Conservation (phyloP, 2,329 filamentous ascomycete species). For the Huntiella savannae region DNA sequence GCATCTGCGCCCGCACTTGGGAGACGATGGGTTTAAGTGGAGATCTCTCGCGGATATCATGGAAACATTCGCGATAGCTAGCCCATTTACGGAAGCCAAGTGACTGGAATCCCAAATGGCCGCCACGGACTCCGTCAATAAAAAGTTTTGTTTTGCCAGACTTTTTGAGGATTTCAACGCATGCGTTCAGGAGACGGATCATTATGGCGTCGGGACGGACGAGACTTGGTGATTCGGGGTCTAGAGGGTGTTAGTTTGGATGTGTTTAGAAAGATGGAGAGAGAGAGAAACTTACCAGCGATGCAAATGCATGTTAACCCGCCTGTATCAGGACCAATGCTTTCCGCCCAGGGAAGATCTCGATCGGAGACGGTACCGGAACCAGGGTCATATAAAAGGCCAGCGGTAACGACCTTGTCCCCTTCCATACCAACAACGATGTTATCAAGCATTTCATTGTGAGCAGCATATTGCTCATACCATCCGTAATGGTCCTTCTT, state of each 20-base stretch:
- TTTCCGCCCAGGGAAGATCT: constrained; percentile 36
- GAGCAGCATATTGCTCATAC: constrained; percentile 1
- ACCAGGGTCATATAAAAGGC: constrained; percentile 32
- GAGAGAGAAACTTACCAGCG: constrained; percentile 24
- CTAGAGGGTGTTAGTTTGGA: constrained; percentile 11
- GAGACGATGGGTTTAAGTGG: not conserved
- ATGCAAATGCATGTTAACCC: constrained; percentile 43
- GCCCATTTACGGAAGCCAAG: constrained; percentile 41
- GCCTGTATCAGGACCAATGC: constrained; percentile 31
- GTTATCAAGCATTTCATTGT: constrained; percentile 24
- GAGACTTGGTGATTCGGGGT: constrained; percentile 24
- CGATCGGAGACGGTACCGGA: constrained; percentile 26
- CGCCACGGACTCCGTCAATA: constrained; percentile 33
- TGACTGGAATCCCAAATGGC: constrained; percentile 29
- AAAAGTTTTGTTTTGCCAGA: constrained; percentile 36
- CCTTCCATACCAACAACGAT: constrained; percentile 34
- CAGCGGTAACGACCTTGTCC: constrained; percentile 29
- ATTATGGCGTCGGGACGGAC: constrained; percentile 30
- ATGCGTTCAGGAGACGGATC: constrained; percentile 33
- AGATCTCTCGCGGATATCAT: constrained; percentile 16
- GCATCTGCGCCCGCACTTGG: not conserved
- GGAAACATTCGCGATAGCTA: constrained; percentile 36
- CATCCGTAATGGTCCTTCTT: not conserved
- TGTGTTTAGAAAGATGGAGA: not conserved
- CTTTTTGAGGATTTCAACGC: constrained; percentile 26